Conservation (phyloP, 257 asterid species). For the Capsicum baccatum region DNA sequence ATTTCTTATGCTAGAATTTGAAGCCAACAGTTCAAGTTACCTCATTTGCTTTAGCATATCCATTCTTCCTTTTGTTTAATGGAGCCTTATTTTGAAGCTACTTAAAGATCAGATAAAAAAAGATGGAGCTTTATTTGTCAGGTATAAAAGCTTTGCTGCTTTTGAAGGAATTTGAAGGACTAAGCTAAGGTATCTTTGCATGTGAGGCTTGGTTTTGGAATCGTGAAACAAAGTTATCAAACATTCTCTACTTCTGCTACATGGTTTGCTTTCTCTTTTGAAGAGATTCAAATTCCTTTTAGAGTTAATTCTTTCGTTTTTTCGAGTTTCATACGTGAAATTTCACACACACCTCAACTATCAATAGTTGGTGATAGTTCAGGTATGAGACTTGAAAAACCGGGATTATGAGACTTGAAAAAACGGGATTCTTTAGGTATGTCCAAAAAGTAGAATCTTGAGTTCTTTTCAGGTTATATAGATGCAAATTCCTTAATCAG, state of each 20-base stretch:
- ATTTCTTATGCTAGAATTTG: constrained; percentile 6
- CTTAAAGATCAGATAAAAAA: constrained; percentile 29
- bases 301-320: neutral
- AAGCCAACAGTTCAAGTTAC: constrained; percentile 37
- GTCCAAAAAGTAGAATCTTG: neutral
- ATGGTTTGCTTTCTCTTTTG: constrained; percentile 2
- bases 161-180: constrained; percentile 39
- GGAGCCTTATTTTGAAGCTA: constrained; percentile 30
- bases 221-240: constrained; percentile 45
- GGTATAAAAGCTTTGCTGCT: constrained; percentile 35
- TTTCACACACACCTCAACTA: no score
- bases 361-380: no score
- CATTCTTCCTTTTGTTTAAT: constrained; percentile 49
- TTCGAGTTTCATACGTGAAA: neutral
- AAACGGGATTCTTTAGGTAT: no score
- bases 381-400: no score
- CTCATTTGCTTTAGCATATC: constrained; percentile 64
- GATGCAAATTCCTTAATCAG: neutral
- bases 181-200: constrained; percentile 58
- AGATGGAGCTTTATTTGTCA: constrained; percentile 18
- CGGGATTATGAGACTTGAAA: no score
- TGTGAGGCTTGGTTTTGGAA: constrained; percentile 55
- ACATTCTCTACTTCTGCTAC: constrained; percentile 58
- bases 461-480: constrained; percentile 5
- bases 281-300: neutral